Conservation (phyloP, 2,329 filamentous ascomycete genomes). For the Phialocephala sp. region DNA sequence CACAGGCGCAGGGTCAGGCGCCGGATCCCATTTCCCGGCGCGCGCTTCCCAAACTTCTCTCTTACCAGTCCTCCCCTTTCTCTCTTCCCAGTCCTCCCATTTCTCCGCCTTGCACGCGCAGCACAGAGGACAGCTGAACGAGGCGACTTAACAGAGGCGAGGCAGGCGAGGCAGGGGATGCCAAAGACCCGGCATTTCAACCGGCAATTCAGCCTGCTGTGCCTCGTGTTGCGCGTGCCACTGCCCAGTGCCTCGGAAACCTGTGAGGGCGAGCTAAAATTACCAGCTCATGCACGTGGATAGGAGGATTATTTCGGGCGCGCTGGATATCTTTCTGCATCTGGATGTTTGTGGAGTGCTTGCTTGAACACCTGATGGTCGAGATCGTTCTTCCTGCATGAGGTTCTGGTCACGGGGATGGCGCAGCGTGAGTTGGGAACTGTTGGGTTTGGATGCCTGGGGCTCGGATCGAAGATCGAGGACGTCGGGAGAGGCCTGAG, state of each 20-base stretch:
- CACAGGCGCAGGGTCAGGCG: neutral
- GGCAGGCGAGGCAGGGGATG: neutral
- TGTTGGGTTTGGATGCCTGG: neutral
- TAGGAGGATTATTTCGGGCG: neutral
- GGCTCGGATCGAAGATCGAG: neutral
- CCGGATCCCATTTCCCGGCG: neutral
- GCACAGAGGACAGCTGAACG: too few relatives aligned
- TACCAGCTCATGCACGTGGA: conserved; percentile 15
- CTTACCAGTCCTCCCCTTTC: neutral
- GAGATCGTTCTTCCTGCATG: neutral
- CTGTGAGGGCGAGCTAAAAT: conserved; percentile 6
- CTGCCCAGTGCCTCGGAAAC: neutral
- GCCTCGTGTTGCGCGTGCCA: neutral
- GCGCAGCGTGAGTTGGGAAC: too few relatives aligned
- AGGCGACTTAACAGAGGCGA: too few relatives aligned
- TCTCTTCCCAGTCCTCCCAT: neutral
- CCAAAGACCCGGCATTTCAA: neutral
- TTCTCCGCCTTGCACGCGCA: neutral
- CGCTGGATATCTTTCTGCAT: neutral
- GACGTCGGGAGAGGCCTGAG: too few relatives aligned
- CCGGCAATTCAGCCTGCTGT: neutral
- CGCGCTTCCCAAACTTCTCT: neutral
- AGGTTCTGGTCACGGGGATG: neutral
- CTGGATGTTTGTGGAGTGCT: neutral
- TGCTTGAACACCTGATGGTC: neutral